Conservation (phyloP, 345 rosid genomes). For the Anacardium occidentale region DNA sequence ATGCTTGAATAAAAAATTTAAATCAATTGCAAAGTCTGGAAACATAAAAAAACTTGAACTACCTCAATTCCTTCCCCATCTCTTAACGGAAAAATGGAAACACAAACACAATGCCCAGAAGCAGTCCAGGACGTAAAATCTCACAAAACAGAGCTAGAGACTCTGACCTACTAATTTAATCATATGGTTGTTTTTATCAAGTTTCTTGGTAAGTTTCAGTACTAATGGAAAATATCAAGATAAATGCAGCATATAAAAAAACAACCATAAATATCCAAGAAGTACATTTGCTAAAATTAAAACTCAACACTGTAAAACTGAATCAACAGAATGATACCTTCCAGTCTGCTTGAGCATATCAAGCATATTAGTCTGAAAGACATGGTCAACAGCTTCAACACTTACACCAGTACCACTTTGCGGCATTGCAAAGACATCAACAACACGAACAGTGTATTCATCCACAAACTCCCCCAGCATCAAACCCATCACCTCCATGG, state of each 20-base stretch:
- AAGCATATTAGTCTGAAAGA: slow-evolving; percentile 96
- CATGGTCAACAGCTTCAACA: slow-evolving; percentile 98
- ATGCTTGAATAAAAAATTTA: too few relatives aligned
- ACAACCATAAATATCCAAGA: not conserved
- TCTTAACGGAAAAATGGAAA: not conserved
- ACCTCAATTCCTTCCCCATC: not conserved
- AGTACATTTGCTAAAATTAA: not conserved
- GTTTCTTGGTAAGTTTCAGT: not conserved
- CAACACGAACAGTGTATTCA: slow-evolving; percentile 94
- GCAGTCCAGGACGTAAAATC: not conserved
- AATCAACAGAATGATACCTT: slow-evolving; percentile 42
- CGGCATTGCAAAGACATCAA: slow-evolving; percentile 99
- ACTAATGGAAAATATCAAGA: not conserved
- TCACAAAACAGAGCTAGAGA: not conserved
- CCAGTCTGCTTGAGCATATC: slow-evolving; percentile 99
- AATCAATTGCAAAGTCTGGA: too few relatives aligned
- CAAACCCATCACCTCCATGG: slow-evolving; percentile 99
- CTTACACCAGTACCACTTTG: slow-evolving; percentile 99
- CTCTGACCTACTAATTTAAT: not conserved
- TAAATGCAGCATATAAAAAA: not conserved
- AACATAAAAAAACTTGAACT: too few relatives aligned
- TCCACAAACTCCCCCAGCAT: slow-evolving; percentile 99
- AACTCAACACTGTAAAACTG: not conserved
- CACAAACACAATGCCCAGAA: not conserved
- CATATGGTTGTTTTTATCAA: not conserved